Base-by-base conservation (phyloP, 2,329 filamentous ascomycete species). In the Fusarium pseudonygamai region DNA sequence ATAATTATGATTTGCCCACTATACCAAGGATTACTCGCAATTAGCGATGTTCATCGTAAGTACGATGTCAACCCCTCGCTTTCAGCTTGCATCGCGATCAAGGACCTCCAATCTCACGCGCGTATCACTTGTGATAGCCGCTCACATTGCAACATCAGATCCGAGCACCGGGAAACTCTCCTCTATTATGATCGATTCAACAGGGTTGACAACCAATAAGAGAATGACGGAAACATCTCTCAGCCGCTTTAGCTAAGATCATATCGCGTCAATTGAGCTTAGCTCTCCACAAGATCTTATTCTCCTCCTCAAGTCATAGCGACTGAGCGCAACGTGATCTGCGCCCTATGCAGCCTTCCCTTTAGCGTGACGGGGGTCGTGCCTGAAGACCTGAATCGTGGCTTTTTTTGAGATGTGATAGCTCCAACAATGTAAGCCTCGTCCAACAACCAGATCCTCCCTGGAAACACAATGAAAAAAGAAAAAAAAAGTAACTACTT, bases 321-420 rank as follows among this genome's bases (percentile, higher is more conserved):
- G 46, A 43, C 30, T 71, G 12, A 43, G 24, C 36, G 37, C 36
- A 57, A 56, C 40, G 45, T 60, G 49, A 65, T 53, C 45, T 49
- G 63, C 40, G 53, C n/a, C 40, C 30, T 28, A 45, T 72, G 71
- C 67, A 74, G 50, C 56, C 49, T 40, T 57, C 10, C 39, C 42
- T 58, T 32, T 77, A 77, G 75, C 67, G 74, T 62, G 61, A 61
- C 59, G 45, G 60, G 47, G 43, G 46, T 45, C 13, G 34, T 34
- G 34, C 40, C 28, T 32, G 37, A 55, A 34, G 22, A 39, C 18
- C 42, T 18, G 30, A 55, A 62, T 67, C 43, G 64, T 69, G 72
- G 65, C 73, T 67, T 71, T 74, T 32, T 36, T 52, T 36, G 73
- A 76, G 58, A 72, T 76, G 57, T 77, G 75, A 77, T 64, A 73